Evolutionary conservation across 148 eudicot species (phyloP).

Genomic region (Polygonum aviculare): DNA sequence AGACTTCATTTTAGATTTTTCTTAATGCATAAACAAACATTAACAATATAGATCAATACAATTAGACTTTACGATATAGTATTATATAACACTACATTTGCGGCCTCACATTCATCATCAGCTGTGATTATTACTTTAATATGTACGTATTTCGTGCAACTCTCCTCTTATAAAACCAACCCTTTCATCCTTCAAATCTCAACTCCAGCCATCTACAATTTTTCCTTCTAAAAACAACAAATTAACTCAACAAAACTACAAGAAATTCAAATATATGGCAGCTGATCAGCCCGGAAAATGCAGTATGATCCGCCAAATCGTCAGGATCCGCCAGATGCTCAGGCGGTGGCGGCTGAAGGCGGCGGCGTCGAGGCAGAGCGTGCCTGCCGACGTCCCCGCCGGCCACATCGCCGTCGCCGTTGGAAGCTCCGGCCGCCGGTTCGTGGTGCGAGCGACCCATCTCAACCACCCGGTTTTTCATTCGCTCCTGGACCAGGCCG

Average conservation of each 20-base stretch:
- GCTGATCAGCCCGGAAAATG: neutral
- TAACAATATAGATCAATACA: neutral
- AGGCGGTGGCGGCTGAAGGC: slow-evolving; percentile 62
- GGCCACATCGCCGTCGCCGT: slow-evolving; percentile 78
- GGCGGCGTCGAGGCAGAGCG: slow-evolving; percentile 24
- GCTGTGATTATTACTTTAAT: neutral
- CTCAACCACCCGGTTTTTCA: slow-evolving; percentile 72
- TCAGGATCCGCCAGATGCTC: slow-evolving; percentile 51
- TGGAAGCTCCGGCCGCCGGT: slow-evolving; percentile 40
- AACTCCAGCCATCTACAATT: neutral
- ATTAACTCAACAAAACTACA: neutral
- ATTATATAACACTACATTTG: neutral
- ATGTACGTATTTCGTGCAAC: neutral
- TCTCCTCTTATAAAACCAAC: neutral
- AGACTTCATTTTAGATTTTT: neutral
- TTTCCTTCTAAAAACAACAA: neutral
- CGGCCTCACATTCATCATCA: neutral
- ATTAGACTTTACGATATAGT: neutral
- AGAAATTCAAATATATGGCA: neutral
- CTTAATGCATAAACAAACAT: neutral
- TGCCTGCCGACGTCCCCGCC: slow-evolving; percentile 67
- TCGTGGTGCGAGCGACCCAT: slow-evolving; percentile 49
- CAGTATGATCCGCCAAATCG: slow-evolving; percentile 46
- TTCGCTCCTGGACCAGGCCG: slow-evolving; percentile 48
- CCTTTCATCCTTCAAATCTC: neutral